These are phyloP conservation scores for Leccinum subrobustum DNA, from an alignment of 1,284 basidiomycete genomes.

Conservation along the genomic window DNA sequence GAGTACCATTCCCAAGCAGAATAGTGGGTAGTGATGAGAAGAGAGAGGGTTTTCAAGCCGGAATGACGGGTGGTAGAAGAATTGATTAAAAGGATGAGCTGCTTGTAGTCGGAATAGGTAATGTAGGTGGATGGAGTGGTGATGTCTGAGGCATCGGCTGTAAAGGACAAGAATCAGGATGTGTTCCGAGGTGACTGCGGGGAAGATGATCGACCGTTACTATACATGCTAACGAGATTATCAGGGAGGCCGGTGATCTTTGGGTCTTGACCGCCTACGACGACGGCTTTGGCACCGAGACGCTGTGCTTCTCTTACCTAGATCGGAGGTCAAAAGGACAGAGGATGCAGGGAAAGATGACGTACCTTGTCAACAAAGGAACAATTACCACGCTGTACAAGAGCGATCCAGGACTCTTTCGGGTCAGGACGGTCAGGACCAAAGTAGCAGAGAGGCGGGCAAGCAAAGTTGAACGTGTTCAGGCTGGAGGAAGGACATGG, in stretches of 20 bases:
- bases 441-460: constrained; percentile 59
- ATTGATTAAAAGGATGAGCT: constrained; percentile 57
- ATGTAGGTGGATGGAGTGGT: constrained; percentile 72
- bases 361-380: constrained; percentile 82
- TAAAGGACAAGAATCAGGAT: constrained; percentile 11
- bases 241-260: constrained; percentile 66
- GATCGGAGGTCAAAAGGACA: neutral
- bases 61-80: constrained; percentile 74
- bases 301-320: constrained; percentile 70
- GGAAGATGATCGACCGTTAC: constrained; percentile 56
- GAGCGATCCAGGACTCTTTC: constrained; percentile 77
- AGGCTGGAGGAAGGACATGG: constrained; percentile 38
- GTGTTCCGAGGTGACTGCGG: neutral
- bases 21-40: constrained; percentile 76
- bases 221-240: constrained; percentile 88
- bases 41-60: constrained; percentile 66
- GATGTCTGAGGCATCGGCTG: constrained; percentile 74
- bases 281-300: constrained; percentile 80
- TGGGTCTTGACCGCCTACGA: constrained; percentile 84
- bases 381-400: constrained; percentile 84
- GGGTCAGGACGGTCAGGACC: constrained; percentile 53
- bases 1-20: constrained; percentile 86
- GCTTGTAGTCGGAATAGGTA: constrained; percentile 65
- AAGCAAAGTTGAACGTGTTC: constrained; percentile 50
- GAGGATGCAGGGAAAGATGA: neutral